phyloP scores from a whole-genome alignment of 73 alveolate genomes.

The Paramecium octaurelia region DNA sequence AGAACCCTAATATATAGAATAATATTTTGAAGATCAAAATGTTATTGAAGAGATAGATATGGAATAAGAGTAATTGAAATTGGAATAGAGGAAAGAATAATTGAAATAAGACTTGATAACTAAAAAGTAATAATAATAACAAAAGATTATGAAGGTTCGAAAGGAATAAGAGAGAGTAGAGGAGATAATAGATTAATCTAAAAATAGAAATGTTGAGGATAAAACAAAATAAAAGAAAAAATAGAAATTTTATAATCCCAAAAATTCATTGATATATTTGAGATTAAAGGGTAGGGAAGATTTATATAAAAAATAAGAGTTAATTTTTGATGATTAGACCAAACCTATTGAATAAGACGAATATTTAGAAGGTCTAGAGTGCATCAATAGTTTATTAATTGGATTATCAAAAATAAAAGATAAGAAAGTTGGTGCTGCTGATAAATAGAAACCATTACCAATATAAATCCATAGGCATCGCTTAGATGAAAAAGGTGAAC shows the following conservation, averaged over 20 bases:
- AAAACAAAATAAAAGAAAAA: not conserved
- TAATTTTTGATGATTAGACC: not conserved
- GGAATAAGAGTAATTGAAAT: not conserved
- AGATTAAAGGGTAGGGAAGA: slow-evolving; percentile 1
- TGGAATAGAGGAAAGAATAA: not conserved
- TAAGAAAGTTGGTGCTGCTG: not conserved
- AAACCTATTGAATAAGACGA: not conserved
- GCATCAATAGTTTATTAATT: not conserved
- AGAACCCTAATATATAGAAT: slow-evolving; percentile 4
- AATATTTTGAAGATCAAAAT: not conserved
- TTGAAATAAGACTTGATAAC: not conserved
- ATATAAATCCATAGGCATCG: not conserved
- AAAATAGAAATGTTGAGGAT: not conserved
- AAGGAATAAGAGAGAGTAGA: not conserved
- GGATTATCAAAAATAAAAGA: not conserved
- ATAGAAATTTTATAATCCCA: not conserved
- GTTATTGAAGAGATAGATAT: not conserved
- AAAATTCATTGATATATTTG: not conserved
- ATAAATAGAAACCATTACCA: not conserved
- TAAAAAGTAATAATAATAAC: not conserved
- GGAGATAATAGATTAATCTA: not conserved
- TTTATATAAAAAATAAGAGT: not conserved
- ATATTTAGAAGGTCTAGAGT: not conserved
- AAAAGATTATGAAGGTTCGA: not conserved
- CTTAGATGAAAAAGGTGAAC: not conserved